Base-by-base conservation (phyloP, 2,329 filamentous ascomycete species). In the Fusarium torreyae region DNA sequence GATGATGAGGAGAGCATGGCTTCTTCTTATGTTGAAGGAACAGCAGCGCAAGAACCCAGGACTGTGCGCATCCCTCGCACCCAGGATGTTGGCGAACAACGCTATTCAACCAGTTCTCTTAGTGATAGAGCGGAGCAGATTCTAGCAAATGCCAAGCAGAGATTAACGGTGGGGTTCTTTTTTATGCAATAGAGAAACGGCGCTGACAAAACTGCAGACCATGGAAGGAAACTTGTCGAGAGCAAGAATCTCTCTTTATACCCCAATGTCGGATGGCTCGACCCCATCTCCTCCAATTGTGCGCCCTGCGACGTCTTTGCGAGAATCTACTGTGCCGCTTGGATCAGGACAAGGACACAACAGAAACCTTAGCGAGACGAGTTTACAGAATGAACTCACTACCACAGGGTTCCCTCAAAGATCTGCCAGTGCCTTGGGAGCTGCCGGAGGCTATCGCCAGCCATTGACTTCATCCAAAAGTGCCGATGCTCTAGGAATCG, bases 151-250 rank as follows among this genome's bases (percentile, higher is more conserved):
- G 95, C 95, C 33, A 98, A 98, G 82, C 91, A 90, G 78, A 87
- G 94, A 72, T 84, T 98, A 65, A 96, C 93, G 76, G 94, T 97
- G 85, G 78, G 92, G 81, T 38, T 28, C 36, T 9, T 15, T 33
- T 33, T 15, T 43, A 13, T 33, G 24, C 33, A 40, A 39, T n/a
- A 33, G 38, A 33, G 17, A 26, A 34, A n/a, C 20, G 54, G 33
- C 57, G 55, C 70, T 72, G 57, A 74, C 43, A 31, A 31, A 31
- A 38, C 56, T 50, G 22, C 77, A 97, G 94, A 92, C 93, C 33
- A 97, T 98, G 94, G 95, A 98, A 80, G 94, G 92, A 38, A 98
- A 98, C 73, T 84, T 98, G 20, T 91, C 87, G 59, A 91, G 93
- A 64, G 94, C 94, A 31, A 88, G 93, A 73, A 89, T 87, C 68